phyloP scores from a whole-genome alignment of 345 rosid genomes.

The Lenwebbia sp. region DNA sequence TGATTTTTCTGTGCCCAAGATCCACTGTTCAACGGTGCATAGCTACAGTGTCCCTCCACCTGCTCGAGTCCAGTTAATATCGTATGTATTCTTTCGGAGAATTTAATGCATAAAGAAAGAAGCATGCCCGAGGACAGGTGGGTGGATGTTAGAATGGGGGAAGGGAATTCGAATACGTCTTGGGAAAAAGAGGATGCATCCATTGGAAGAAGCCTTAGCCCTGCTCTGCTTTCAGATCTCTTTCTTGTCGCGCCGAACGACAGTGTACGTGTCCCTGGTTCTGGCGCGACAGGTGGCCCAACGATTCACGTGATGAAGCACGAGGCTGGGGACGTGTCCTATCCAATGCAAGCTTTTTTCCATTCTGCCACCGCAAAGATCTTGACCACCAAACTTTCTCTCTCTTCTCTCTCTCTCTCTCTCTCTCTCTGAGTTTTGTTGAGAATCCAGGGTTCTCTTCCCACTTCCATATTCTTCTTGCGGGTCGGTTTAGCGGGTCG shows the following conservation, averaged over 20 bases:
- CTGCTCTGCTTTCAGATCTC: neutral
- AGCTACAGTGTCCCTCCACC: too few species aligned
- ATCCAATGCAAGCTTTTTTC: neutral
- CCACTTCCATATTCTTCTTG: neutral
- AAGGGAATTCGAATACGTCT: neutral
- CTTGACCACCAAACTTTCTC: neutral
- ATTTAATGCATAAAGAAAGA: neutral
- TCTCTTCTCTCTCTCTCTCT: neutral
- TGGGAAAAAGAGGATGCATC: neutral
- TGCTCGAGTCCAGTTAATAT: neutral
- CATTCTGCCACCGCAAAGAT: neutral
- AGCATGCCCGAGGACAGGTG: neutral
- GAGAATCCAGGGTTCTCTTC: neutral
- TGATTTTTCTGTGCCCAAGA: neutral
- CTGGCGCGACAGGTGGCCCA: neutral
- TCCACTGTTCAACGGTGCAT: neutral
- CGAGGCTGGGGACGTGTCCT: neutral
- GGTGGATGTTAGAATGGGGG: neutral
- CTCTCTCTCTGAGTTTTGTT: neutral
- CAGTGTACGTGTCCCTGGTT: neutral
- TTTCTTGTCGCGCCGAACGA: neutral
- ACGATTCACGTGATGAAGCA: neutral
- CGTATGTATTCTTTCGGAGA: neutral
- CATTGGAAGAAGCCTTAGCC: neutral
- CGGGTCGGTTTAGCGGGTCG: neutral